Base-by-base conservation (phyloP, 2,329 filamentous ascomycete species). In the Monilinia aucupariae region DNA sequence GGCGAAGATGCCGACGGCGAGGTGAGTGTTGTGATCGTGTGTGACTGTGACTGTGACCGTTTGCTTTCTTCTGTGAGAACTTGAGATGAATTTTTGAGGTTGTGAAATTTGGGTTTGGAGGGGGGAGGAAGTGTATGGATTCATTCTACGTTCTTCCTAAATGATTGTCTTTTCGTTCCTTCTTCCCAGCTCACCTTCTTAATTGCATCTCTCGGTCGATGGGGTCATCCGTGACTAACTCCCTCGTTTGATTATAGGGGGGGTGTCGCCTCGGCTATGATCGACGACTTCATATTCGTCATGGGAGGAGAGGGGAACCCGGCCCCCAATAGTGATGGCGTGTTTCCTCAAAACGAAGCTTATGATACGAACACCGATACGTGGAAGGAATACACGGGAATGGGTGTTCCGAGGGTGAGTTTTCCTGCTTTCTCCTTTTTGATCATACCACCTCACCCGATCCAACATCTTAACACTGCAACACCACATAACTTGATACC, bases 231-330 rank as follows among this genome's bases (percentile, higher is more conserved):
- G n/a, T 9, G 6, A 7, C 41, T 20, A 43, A 39, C 37, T 39
- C 15, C 9, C 37, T 39, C 13, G 37, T 39, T 39, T 39, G 37
- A 39, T 39, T 3, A 12, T 15, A 39, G 43, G 12, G 77, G 76
- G 3, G 77, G 77, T 0, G 47, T 73, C 22, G 63, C 68, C 68
- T 50, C 49, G 1, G 74, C 66, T 0, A 68, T 69, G 0, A 52
- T 78, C 1, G 72, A 68, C 0, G 61, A 59, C 0, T 66, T 66
- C n/a, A 65, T 78, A 13, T 78, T 74, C 48, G 71, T 72, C 0
- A 72, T 77, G 59, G 76, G 76, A 1, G 77, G 76, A 7, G 76
- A 78, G 52, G 76, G 75, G 0, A 75, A 77, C 55, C 41, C 61
- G 0, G 63, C 64, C n/a, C 59, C 48, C 10, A 58, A 61, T 3